Evolutionary conservation across 83 land plant species (phyloP), one percentile per base, ranked within the genome.

Genomic region (Picea mariana): DNA sequence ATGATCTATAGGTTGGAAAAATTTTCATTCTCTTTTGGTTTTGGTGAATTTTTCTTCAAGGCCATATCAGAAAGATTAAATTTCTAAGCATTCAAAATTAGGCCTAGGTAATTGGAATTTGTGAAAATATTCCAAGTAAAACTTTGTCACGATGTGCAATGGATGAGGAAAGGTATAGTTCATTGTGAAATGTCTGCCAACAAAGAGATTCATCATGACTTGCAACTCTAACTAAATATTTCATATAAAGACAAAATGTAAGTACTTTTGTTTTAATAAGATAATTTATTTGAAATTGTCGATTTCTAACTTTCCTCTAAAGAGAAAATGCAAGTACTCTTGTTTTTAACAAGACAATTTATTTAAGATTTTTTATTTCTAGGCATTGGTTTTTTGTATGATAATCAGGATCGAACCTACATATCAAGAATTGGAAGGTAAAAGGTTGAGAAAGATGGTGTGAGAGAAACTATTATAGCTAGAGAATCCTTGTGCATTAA

Each of bases 151-250:
- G 20, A 6, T 52, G 18, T 82, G 84, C 94, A 94, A 95, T 94
- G 95, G 97, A 94, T 94, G 97, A 92, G 97, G 5, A 83, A 92
- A 82, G 95, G 97, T 17, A 94, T 92, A 34, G 85, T 94, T 27
- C 97, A 94, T 78, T 92, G 90, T 58, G 97, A 94, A 83, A 90
- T 92, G 93, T 95, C 97, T 11, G 90, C 92, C 67, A 84, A 79
- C 15, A 85, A 81, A 58, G 97, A 95, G n/a, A 67, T 84, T 58
- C 88, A 94, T 24, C 84, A 65, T 26, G 97, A 93, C 9, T 81
- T 94, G 58, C 97, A 94, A 75, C 81, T 94, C 11, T 90, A 97
- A 97, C 88, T 97, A 84, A 97, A 97, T 84, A 89, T 97, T 52
- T 83, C 95, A 20, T 85, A 92, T 42, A 89, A 87, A 64, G 93